phyloP scores from a whole-genome alignment of 805 yeast species.

The Candida incommunis region DNA sequence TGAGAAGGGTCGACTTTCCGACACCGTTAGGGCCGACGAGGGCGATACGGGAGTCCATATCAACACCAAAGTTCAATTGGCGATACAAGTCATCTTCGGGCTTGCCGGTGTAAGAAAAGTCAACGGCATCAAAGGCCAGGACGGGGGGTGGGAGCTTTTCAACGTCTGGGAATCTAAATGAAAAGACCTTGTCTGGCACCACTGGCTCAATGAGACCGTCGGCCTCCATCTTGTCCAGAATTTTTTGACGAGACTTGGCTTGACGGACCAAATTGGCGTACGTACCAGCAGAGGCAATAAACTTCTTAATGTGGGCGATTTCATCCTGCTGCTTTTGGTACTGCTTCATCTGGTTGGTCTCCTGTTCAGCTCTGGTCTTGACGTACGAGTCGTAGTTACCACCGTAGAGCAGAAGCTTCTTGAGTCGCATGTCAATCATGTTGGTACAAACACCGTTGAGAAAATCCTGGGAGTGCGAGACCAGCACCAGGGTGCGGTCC shows the following conservation, averaged over 20 bases:
- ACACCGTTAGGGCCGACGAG: conserved; percentile 98
- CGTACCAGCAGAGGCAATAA: conserved; percentile 99
- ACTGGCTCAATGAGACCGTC: conserved; percentile 90
- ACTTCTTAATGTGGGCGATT: conserved; percentile 94
- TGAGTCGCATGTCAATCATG: conserved; percentile 94
- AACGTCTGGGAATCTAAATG: conserved; percentile 87
- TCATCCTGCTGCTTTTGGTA: conserved; percentile 97
- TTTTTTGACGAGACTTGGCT: conserved; percentile 98
- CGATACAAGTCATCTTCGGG: conserved; percentile 80
- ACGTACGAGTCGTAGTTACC: conserved; percentile 97
- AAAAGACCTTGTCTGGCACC: conserved; percentile 81
- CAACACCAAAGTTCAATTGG: conserved; percentile 90
- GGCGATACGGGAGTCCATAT: conserved; percentile 98
- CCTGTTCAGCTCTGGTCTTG: conserved; percentile 88
- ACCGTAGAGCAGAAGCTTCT: conserved; percentile 66
- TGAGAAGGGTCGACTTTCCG: conserved; percentile 91
- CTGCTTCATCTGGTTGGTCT: conserved; percentile 96
- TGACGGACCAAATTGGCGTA: conserved; percentile 97
- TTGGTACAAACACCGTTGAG: conserved; percentile 95
- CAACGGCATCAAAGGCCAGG: conserved; percentile 86
- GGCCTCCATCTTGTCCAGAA: conserved; percentile 99
- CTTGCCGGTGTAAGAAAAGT: conserved; percentile 68
- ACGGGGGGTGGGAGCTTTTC: conserved; percentile 99
- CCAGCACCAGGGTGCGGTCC: conserved; percentile 85
- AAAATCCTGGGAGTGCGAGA: conserved; percentile 99